Percentiles rank a stretch among this genome's conserved stretches.
Conservation (phyloP, 345 rosid genomes). For the Eutrema japonicum region DNA sequence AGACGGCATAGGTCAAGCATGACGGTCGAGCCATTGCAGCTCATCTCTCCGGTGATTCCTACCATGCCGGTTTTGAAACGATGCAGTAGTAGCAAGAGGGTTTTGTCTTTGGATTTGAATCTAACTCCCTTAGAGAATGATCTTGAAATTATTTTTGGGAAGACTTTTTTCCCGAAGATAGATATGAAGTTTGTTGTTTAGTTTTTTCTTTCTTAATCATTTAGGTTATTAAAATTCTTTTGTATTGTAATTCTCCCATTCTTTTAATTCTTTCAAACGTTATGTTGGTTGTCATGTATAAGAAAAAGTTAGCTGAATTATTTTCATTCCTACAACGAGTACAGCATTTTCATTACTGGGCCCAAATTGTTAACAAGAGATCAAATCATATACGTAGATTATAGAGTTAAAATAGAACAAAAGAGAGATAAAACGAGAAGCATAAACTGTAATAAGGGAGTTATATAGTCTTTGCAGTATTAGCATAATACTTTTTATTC, state of each 20-base stretch:
- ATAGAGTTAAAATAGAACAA: background rate
- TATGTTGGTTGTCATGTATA: background rate
- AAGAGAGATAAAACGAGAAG: background rate
- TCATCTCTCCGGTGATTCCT: constrained; percentile 31
- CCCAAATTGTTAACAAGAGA: too few species aligned
- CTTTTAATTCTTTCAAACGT: constrained; percentile 28
- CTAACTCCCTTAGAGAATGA: constrained; percentile 81
- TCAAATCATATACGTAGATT: background rate
- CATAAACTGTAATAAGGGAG: background rate
- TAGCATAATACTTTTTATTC: background rate
- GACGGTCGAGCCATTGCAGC: constrained; percentile 22
- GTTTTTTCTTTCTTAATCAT: background rate
- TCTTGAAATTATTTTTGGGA: constrained; percentile 59
- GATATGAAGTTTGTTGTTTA: constrained; percentile 46
- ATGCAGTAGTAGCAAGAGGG: constrained; percentile 56
- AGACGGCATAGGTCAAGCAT: constrained; percentile 57
- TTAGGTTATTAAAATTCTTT: constrained; percentile 22
- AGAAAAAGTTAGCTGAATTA: background rate
- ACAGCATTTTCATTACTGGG: background rate
- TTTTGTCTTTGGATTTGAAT: constrained; percentile 69
- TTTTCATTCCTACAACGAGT: constrained; percentile 2
- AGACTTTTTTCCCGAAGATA: constrained; percentile 57
- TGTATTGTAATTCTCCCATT: constrained; percentile 29
- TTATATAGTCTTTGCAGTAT: background rate
- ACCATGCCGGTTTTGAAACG: constrained; percentile 57